Percentiles rank a stretch among this genome's conserved stretches.
Evolutionary conservation across 345 rosid species (phyloP).

Genomic region (Eutrema japonicum): DNA sequence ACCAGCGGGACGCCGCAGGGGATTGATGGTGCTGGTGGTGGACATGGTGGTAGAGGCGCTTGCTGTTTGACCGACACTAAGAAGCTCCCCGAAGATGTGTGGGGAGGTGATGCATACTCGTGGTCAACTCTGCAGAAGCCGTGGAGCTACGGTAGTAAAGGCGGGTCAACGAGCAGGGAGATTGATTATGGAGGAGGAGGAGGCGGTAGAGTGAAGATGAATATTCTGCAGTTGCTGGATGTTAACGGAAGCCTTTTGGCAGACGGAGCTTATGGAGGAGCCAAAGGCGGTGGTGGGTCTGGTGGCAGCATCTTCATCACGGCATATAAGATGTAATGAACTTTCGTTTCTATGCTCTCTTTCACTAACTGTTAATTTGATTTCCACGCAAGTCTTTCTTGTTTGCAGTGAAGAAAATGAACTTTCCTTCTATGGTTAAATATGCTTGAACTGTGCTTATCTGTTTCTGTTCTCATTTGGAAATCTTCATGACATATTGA

Average conservation of each 20-base stretch:
- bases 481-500: background rate
- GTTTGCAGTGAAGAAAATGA: constrained; percentile 17
- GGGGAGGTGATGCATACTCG: constrained; percentile 99
- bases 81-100: constrained; percentile 89
- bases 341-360: constrained; percentile 30
- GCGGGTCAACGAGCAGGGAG: constrained; percentile 86
- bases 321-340: constrained; percentile 81
- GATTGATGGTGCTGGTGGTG: constrained; percentile 91
- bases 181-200: constrained; percentile 92
- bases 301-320: constrained; percentile 84
- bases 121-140: constrained; percentile 86
- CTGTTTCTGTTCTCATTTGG: constrained; percentile 11
- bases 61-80: constrained; percentile 65
- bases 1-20: constrained; percentile 97
- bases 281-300: constrained; percentile 94
- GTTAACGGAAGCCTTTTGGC: constrained; percentile 79
- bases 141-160: constrained; percentile 84
- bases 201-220: constrained; percentile 76
- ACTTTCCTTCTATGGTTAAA: constrained; percentile 7
- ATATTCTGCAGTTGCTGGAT: constrained; percentile 51
- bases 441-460: constrained; percentile 25
- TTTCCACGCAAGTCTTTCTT: background rate
- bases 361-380: constrained; percentile 26
- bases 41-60: constrained; percentile 98
- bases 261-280: constrained; percentile 85